Percentiles rank a stretch among this genome's conserved stretches.
Conservation (phyloP, 2,329 filamentous ascomycete genomes). For the Fusarium circinatum region DNA sequence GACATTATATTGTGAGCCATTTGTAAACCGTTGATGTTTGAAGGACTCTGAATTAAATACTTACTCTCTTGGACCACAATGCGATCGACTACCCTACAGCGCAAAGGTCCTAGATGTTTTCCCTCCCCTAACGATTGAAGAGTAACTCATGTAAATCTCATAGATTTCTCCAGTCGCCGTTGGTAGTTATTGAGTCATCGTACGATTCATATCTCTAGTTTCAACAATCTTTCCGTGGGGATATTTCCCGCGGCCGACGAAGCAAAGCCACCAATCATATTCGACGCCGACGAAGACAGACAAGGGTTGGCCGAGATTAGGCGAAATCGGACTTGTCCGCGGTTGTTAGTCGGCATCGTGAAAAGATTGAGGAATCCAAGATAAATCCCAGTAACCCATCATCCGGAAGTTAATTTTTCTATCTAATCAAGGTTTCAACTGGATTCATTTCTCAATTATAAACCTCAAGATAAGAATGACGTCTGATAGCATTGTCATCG, state of each 20-base stretch:
- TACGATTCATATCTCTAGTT: not conserved
- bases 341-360: not conserved
- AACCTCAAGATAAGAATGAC: not conserved
- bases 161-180: not conserved
- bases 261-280: not conserved
- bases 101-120: too few relatives aligned
- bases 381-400: too few relatives aligned
- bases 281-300: not conserved
- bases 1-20: too few relatives aligned
- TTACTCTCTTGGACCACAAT: not conserved
- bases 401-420: accelerated
- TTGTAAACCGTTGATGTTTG: not conserved
- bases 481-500: not conserved
- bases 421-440: not conserved
- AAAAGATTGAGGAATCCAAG: not conserved
- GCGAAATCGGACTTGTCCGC: not conserved
- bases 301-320: not conserved
- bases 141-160: too few relatives aligned
- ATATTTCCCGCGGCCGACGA: not conserved
- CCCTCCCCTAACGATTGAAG: too few relatives aligned
- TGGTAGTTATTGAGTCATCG: not conserved
- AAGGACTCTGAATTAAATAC: not conserved
- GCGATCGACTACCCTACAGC: not conserved
- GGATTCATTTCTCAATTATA: accelerated
- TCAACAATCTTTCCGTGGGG: not conserved